These are phyloP conservation scores for Lachnellula hyalina DNA, from an alignment of 2,329 filamentous ascomycete species.

Conservation along the genomic window DNA sequence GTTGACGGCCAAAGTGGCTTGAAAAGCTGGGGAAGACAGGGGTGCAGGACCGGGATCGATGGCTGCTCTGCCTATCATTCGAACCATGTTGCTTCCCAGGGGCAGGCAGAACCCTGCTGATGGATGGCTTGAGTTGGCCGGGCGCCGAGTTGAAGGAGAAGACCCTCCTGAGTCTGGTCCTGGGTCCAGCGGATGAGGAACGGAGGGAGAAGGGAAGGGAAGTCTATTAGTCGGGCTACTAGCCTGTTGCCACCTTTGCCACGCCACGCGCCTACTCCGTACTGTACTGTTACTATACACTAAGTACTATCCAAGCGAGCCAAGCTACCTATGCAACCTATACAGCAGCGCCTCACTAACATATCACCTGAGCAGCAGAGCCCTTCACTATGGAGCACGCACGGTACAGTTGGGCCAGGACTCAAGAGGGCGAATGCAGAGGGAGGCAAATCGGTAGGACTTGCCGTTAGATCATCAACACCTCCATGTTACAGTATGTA, in stretches of 20 bases:
- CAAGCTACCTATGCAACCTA: not conserved
- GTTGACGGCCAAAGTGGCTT: conserved; percentile 17
- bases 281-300: too few relatives aligned
- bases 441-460: not conserved
- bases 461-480: not conserved
- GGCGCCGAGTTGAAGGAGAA: conserved; percentile 13
- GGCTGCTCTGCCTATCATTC: conserved; percentile 2
- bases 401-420: conserved; percentile 8
- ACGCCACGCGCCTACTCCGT: not conserved
- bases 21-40: conserved; percentile 21
- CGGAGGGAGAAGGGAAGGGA: not conserved
- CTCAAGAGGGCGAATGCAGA: not conserved
- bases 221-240: not conserved
- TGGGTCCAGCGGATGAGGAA: not conserved
- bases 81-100: not conserved
- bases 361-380: conserved; percentile 24
- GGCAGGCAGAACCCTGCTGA: conserved; percentile 14
- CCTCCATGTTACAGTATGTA: too few relatives aligned
- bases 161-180: not conserved
- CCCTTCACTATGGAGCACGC: conserved; percentile 11
- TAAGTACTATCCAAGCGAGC: too few relatives aligned
- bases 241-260: not conserved
- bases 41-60: conserved; percentile 1
- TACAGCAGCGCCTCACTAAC: conserved; percentile 4
- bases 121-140: conserved; percentile 1